These are phyloP conservation scores for Sambucus nigra DNA, from an alignment of 129 eudicot species.

Conservation along the genomic window DNA sequence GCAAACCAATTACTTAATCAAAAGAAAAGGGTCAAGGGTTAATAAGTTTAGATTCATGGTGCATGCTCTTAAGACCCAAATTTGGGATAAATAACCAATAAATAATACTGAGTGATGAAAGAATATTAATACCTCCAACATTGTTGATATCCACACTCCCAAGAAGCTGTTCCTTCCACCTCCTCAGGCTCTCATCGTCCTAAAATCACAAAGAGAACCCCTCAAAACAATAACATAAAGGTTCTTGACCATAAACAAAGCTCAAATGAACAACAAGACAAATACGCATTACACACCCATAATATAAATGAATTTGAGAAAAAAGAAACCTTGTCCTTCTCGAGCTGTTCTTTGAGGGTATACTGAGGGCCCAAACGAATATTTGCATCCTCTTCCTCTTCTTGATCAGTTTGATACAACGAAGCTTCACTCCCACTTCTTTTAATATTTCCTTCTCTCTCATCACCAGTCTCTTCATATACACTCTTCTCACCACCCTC, in stretches of 20 bases:
- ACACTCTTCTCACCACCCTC: conserved; percentile 37
- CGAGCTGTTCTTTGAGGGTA: conserved; percentile 53
- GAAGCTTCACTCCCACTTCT: conserved; percentile 40
- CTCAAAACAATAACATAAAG: conserved; percentile 8
- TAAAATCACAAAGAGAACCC: conserved; percentile 12
- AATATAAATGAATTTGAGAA: too few species aligned
- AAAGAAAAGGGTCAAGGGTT: too few species aligned
- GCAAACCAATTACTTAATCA: too few species aligned
- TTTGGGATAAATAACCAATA: not conserved
- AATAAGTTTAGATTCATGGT: too few species aligned
- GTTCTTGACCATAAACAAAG: not conserved
- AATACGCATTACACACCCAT: not conserved
- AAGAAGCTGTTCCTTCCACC: conserved; percentile 73
- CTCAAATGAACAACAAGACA: not conserved
- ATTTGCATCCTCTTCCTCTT: conserved; percentile 39
- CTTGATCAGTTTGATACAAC: conserved; percentile 38
- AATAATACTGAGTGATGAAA: not conserved
- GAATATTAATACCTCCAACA: conserved; percentile 49
- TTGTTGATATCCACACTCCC: conserved; percentile 57
- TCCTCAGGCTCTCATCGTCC: conserved; percentile 78
- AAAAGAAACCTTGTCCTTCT: conserved; percentile 52
- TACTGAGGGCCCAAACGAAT: conserved; percentile 52
- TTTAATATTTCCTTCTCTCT: conserved; percentile 28
- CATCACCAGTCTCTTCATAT: conserved; percentile 29
- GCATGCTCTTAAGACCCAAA: conserved; percentile 6